Percentiles rank a stretch among this genome's conserved stretches.
These are phyloP conservation scores for Venturia nashicola DNA, from an alignment of 2,329 filamentous ascomycete species.

Conservation along the genomic window DNA sequence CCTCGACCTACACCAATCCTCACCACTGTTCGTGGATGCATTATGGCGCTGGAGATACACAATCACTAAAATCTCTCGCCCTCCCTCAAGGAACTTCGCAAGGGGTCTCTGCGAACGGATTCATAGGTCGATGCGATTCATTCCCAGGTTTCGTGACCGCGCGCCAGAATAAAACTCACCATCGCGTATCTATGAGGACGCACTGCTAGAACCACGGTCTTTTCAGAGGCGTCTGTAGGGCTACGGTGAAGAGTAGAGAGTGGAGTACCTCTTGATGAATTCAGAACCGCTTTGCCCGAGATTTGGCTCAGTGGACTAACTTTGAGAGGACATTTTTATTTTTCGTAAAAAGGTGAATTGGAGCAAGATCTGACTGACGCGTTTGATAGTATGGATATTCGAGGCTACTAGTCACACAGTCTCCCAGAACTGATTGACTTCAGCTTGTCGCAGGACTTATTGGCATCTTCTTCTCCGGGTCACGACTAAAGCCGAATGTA, in stretches of 20 bases:
- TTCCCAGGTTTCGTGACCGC: background rate
- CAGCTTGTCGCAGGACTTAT: too few relatives aligned
- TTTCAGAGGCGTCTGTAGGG: background rate
- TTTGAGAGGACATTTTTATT: background rate
- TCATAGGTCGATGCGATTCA: background rate
- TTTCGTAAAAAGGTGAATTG: too few relatives aligned
- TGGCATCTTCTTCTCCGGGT: too few relatives aligned
- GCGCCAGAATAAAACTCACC: background rate
- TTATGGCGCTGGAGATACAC: background rate
- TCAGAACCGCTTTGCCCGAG: background rate
- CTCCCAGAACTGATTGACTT: too few relatives aligned
- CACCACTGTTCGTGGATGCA: background rate
- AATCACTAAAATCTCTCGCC: background rate
- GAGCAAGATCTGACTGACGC: too few relatives aligned
- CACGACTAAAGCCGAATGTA: too few relatives aligned
- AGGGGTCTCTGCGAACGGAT: background rate
- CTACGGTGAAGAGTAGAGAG: background rate
- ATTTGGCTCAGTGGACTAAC: conserved; percentile 3
- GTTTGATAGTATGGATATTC: too few relatives aligned
- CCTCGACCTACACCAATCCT: background rate
- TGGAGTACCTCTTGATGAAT: background rate
- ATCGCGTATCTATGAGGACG: background rate
- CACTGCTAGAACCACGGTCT: conserved; percentile 2
- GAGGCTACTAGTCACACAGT: too few relatives aligned
- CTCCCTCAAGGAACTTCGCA: background rate